These are phyloP conservation scores for Sclerotinia minor DNA, from an alignment of 2,329 filamentous ascomycete species.

Conservation along the genomic window DNA sequence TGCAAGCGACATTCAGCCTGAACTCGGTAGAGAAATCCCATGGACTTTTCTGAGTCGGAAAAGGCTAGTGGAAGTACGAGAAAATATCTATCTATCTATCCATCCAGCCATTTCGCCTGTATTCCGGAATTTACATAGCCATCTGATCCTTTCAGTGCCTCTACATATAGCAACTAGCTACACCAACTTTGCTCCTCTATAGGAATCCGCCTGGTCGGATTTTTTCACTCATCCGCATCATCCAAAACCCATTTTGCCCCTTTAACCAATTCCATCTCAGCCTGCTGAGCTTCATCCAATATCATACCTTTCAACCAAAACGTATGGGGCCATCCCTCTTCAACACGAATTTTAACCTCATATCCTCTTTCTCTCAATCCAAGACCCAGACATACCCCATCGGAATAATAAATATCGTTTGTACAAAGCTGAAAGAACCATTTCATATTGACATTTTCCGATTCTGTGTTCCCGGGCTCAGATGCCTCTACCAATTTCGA, in stretches of 20 bases:
- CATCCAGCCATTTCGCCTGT: no score
- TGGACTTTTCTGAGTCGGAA: no score
- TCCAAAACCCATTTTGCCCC: conserved; percentile 47
- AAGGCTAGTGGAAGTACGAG: no score
- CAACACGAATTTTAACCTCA: conserved; percentile 47
- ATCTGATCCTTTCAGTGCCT: no score
- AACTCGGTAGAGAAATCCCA: no score
- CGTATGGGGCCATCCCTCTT: conserved; percentile 53
- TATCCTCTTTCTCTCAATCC: conserved; percentile 45
- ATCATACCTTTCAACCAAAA: conserved; percentile 52
- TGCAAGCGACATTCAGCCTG: no score
- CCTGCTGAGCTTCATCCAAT: conserved; percentile 45
- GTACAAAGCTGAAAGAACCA: conserved; percentile 52
- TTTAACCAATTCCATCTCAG: conserved; percentile 47
- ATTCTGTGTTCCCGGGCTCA: neutral
- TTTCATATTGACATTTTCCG: conserved; percentile 42
- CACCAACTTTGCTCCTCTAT: no score
- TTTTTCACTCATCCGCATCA: no score
- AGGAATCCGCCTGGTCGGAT: no score
- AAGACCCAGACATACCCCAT: conserved; percentile 53
- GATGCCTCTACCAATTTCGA: neutral
- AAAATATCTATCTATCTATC: no score
- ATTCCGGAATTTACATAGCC: no score
- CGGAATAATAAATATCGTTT: conserved; percentile 54
- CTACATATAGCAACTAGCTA: no score